These are phyloP conservation scores for Coemansia sp. DNA, from an alignment of 192 early-diverging fungal genomes.

Conservation along the genomic window DNA sequence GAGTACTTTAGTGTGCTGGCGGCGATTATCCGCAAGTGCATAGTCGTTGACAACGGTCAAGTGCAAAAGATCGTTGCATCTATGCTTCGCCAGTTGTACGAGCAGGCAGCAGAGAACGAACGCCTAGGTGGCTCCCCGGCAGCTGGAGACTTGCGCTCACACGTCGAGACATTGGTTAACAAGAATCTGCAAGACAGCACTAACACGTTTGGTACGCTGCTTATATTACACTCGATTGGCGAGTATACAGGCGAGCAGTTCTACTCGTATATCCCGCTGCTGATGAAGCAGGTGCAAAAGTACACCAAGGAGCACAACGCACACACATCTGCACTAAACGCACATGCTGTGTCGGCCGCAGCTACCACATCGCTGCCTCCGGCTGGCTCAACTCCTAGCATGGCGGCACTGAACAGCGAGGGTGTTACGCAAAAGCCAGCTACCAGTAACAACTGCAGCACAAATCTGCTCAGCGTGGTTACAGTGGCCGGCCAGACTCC, in stretches of 20 bases:
- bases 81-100: slow-evolving; percentile 73
- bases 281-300: slow-evolving; percentile 83
- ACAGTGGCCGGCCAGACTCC: slow-evolving; percentile 36
- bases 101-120: slow-evolving; percentile 54
- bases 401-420: slow-evolving; percentile 13
- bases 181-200: slow-evolving; percentile 66
- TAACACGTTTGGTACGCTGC: slow-evolving; percentile 67
- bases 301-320: slow-evolving; percentile 81
- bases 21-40: slow-evolving; percentile 42
- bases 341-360: slow-evolving; percentile 9
- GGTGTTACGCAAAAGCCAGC: background rate
- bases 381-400: slow-evolving; percentile 12
- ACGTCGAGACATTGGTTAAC: slow-evolving; percentile 65
- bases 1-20: slow-evolving; percentile 48
- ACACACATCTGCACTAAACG: slow-evolving; percentile 26
- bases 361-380: slow-evolving; percentile 25
- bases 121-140: slow-evolving; percentile 20
- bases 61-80: slow-evolving; percentile 71
- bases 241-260: slow-evolving; percentile 65
- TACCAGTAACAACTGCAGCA: slow-evolving; percentile 15
- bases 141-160: slow-evolving; percentile 56
- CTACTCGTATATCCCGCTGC: slow-evolving; percentile 67
- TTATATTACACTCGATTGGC: slow-evolving; percentile 65
- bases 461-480: slow-evolving; percentile 23
- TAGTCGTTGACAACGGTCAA: slow-evolving; percentile 72